Conservation (phyloP, 202 grass and related monocot species). For the Setaria viridis region DNA sequence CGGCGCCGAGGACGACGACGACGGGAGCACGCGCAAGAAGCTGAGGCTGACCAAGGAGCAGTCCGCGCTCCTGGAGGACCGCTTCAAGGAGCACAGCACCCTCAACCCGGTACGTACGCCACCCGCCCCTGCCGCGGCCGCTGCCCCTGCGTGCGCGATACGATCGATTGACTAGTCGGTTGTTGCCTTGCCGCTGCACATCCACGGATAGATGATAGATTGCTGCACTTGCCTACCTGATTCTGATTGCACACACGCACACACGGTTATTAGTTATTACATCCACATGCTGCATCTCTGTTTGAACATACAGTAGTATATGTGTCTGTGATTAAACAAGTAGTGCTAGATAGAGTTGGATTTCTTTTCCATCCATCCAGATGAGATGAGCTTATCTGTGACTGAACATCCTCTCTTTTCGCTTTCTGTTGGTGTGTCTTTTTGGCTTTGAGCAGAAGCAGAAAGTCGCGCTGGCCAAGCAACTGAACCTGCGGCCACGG, state of each 20-base stretch:
- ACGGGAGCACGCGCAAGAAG: conserved; percentile 87
- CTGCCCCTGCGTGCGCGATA: not conserved
- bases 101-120: conserved; percentile 76
- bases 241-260: not conserved
- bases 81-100: conserved; percentile 94
- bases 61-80: conserved; percentile 83
- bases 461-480: conserved; percentile 89
- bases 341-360: not conserved
- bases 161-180: conserved; percentile 30
- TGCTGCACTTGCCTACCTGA: conserved; percentile 33
- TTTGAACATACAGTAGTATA: not conserved
- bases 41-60: conserved; percentile 95
- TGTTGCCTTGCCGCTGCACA: no score
- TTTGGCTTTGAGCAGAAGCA: conserved; percentile 81
- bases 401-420: conserved; percentile 18
- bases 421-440: conserved; percentile 18
- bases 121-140: no score
- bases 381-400: not conserved
- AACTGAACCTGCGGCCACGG: conserved; percentile 83
- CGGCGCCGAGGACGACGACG: conserved; percentile 74
- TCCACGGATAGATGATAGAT: not conserved
- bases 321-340: not conserved
- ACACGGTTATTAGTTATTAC: no score
- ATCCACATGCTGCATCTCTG: not conserved
- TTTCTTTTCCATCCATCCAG: not conserved